Evolutionary conservation across 2,329 filamentous ascomycete genomes (phyloP), one percentile per base, ranked within the genome.

Genomic region (Verticillium albo-atrum): DNA sequence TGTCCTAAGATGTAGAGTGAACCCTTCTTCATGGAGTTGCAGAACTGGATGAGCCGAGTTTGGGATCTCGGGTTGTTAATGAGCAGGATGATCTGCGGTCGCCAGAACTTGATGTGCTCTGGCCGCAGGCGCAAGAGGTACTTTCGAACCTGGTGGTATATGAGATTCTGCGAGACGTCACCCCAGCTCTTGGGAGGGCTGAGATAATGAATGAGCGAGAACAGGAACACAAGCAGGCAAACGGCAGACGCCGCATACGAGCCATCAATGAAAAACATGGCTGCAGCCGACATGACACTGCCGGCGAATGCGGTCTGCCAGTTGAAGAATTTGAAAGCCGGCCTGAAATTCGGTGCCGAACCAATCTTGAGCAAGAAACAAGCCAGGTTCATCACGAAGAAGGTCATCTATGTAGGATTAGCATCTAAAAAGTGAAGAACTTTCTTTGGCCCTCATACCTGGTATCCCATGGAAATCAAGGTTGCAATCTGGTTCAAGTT

Each of bases 81-180:
- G 57, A 96, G 84, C 0, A 96, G 80, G 54, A 96, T 83, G 51
- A 96, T 93, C 64, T 96, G 92, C 0, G 92, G 92, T 56, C 92
- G 83, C 92, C 92, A 96, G 71, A 96, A 96, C 68, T 96, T 96
- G 72, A 96, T 92, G 70, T 96, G 92, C 67, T 96, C 92, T 35
- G 91, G 91, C 55, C 86, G 88, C 30, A 96, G 77, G n/a, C 91
- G 86, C 30, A 96, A 78, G 30, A 96, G 75, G 68, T 96, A 96
- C 68, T 96, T 96, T 61, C 92, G 84, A 15, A 96, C 91, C 75
- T 96, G 92, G 62, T 85, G 62, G 68, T 96, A 96, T 57, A 96
- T 96, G 62, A 96, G 77, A 67, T 91, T 93, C 67, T 96, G 92
- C 9, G 90, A 93, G 20, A 96, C 91, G 71, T 96, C 92, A 1